Evolutionary conservation across 169 alveolate genomes (phyloP).

Genomic region (Amoebophrya sp.): DNA sequence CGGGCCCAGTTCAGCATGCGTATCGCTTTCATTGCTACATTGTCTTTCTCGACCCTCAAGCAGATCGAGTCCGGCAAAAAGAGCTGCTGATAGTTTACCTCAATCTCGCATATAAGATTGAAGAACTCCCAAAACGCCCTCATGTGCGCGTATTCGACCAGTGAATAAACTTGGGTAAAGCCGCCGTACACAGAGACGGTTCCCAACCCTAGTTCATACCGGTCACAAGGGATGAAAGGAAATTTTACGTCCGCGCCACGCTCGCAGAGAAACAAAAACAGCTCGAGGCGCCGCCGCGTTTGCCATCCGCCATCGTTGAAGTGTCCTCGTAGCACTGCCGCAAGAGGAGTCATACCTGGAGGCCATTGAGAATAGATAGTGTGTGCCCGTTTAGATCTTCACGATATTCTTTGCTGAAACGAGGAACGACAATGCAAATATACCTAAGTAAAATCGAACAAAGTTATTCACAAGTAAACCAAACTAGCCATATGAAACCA

Average conservation of each 20-base stretch:
- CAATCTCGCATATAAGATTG: background rate
- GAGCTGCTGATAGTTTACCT: background rate
- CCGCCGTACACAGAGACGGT: background rate
- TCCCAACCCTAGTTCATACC: background rate
- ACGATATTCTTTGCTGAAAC: too few relatives aligned
- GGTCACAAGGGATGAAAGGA: background rate
- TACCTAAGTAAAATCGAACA: too few relatives aligned
- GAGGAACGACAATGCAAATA: too few relatives aligned
- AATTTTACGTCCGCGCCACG: background rate
- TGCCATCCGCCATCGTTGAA: background rate
- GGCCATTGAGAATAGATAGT: too few relatives aligned
- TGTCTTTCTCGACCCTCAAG: background rate
- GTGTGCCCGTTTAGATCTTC: too few relatives aligned
- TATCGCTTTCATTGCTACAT: background rate
- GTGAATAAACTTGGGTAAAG: background rate
- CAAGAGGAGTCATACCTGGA: background rate
- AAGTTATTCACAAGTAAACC: too few relatives aligned
- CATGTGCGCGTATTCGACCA: background rate
- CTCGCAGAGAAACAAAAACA: background rate
- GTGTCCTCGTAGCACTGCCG: background rate
- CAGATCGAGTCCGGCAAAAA: background rate
- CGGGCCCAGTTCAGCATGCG: background rate
- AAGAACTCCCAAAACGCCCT: background rate
- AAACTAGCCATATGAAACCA: too few relatives aligned
- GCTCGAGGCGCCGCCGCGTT: background rate